Evolutionary conservation across 139 green algal genomes (phyloP), one percentile per base, ranked within the genome.

Genomic region (Coelastrella sp.): DNA sequence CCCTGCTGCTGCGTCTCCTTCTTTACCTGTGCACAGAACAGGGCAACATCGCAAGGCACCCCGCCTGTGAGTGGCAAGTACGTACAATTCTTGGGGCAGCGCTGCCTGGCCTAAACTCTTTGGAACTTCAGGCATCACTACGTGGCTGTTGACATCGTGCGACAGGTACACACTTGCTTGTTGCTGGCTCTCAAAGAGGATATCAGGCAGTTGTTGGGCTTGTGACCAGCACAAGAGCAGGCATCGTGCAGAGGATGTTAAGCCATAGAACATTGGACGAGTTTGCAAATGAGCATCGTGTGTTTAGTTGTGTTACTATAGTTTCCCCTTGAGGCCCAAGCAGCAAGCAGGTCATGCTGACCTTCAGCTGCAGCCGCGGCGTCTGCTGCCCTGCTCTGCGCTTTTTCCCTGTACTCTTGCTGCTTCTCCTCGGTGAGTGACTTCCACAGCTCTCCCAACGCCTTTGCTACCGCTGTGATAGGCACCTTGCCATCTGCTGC

Each of bases 341-440:
- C 7, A 17, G 58, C 80, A 70, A 17, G 63, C 63, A 70, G 63
- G 63, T 14, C 15, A 76, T 10, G 22, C 79, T 27, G 27, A 66
- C 57, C 89, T 88, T 89, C 82, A 78, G 82, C 79, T 63, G 59
- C 84, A 12, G 27, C 83, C 35, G 68, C 68, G 24, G 19, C 17
- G 25, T 61, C 65, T 49, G 19, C 74, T 87, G 63, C 65, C n/a
- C 84, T 80, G 72, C 91, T n/a, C 35, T 80, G 24, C 4, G 94
- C 90, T 9, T 58, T 56, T 22, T 94, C 82, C 82, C 94, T 94
- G 84, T 93, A 97, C 7, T 19, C 15, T 25, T 92, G 83, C 80
- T 94, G 95, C 27, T 97, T 92, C 56, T 96, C 95, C 0, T 97
- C 94, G 22, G 58, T 93, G 14, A 97, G 91, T 0, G 76, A 83